Base-by-base conservation (phyloP, 225 moss, liverwort and hornwort species). In the Neckera pumila region DNA sequence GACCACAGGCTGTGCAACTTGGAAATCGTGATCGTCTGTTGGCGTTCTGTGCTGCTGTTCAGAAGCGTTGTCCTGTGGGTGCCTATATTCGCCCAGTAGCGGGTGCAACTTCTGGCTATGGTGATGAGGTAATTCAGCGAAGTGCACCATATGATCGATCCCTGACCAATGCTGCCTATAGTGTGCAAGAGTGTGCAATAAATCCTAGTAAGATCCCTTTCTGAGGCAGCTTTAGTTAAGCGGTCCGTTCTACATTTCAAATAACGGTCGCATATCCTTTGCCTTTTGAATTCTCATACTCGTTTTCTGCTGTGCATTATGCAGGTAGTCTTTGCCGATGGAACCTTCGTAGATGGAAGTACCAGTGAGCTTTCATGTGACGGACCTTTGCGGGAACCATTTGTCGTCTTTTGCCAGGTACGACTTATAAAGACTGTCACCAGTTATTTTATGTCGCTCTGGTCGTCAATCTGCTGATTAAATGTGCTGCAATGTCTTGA, bases 271-370 rank as follows among this genome's bases (percentile, higher is more conserved):
- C 62, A 69, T 49, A 62, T 81, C 80, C 59, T 82, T 49, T 75
- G 31, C 65, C 64, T 82, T 80, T 16, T 61, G 31, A 79, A 30
- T 85, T 73, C 77, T 84, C 69, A 76, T 56, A 54, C 64, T 60
- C 59, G 30, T 72, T 82, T 77, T 79, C 73, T 88, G 76, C 88
- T 67, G n/a, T 86, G 64, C 60, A 53, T 23, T 30, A 83, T 70
- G 53, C 95, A 98, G 98, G 95, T 98, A 84, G 96, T 98, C 72
- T 98, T 98, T 92, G 96, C 98, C 36, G 98, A 98, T 87, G 98
- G 98, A 70, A 98, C 98, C 36, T 98, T 98, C 61, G 90, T 98
- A 40, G 96, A 98, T 87, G 98, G 98, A 87, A 98, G 98, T 85
- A 98, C 98, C 30, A 98, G 96, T 86, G 98, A 98, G 77, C 88